Base-by-base conservation (phyloP, 345 rosid species). In the Lepidium sativum region DNA sequence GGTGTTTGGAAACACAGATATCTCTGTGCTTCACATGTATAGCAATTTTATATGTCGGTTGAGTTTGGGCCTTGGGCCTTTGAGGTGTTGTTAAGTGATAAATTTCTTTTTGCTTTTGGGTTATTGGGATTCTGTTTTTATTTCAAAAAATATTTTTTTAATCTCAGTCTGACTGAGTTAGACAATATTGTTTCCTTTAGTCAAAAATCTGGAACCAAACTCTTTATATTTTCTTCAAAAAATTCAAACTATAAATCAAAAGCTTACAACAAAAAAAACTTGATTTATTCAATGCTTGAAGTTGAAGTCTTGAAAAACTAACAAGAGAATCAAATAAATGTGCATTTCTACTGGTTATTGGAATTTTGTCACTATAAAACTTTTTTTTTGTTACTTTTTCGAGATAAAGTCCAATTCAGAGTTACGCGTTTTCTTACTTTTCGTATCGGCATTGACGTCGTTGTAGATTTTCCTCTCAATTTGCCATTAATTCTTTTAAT, bases 1-100 rank as follows among this genome's bases (percentile, higher is more conserved):
- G 38, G 27, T 47, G 75, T 70, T 70, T 63, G 75, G 69, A 1
- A 8, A 38, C 58, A 31, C 34, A 43, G 10, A 54, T 54, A 54
- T 15, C 1, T 41, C 25, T 41, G 6, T 15, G 38, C 45, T 32
- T 35, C 2, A 6, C 12, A 13, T n/a, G 9, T 4, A 25, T 23
- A 23, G 4, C 25, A 0, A 2, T 23, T 23, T 23, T 23, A 3
- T 25, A 25, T 25, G 4, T 25, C 5, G 2, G 29, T 6, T 25
- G 29, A 25, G 29, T 25, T 25, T 25, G 29, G 29, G 29, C 29
- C 29, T 25, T 25, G 29, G 25, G 29, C 25, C 25, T 21, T 21
- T 21, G 25, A 21, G 2, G 25, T 21, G 25, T 21, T 21, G 25
- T 21, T 21, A 21, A 21, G 25, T 21, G 25, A 21, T 21, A 21